Evolutionary conservation across 2,329 filamentous ascomycete genomes (phyloP).

Genomic region (Cladophialophora yegresii): DNA sequence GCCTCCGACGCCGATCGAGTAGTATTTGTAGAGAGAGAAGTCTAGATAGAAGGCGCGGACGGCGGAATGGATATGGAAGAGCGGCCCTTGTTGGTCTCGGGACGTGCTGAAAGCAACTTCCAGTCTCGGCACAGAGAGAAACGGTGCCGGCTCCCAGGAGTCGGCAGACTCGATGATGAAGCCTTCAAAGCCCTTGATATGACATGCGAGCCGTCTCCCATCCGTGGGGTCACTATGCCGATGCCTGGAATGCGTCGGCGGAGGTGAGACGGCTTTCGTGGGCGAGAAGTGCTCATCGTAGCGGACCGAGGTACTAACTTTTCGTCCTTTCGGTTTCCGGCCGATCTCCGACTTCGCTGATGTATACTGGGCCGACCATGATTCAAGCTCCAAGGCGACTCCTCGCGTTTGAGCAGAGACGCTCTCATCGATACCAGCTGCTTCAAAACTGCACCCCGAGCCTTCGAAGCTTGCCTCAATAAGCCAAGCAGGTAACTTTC

Average conservation of each 20-base stretch:
- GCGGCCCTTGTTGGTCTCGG: conserved; percentile 81
- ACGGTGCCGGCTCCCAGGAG: conserved; percentile 80
- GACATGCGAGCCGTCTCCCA: conserved; percentile 76
- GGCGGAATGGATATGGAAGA: conserved; percentile 83
- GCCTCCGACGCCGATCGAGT: conserved; percentile 78
- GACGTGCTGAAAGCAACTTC: conserved; percentile 82
- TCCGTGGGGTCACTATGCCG: conserved; percentile 57
- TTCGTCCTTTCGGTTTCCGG: conserved; percentile 62
- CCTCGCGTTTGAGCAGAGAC: conserved; percentile 82
- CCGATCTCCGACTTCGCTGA: conserved; percentile 72
- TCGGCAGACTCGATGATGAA: conserved; percentile 88
- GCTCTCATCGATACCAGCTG: conserved; percentile 81
- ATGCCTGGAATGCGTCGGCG: conserved; percentile 50
- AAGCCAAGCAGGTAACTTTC: conserved; percentile 80
- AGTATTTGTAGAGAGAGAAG: conserved; percentile 93
- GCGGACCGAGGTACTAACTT: conserved; percentile 69
- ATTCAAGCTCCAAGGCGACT: conserved; percentile 81
- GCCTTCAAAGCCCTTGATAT: conserved; percentile 80
- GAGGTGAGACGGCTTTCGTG: conserved; percentile 54
- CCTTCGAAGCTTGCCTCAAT: conserved; percentile 81
- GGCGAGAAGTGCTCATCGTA: conserved; percentile 66
- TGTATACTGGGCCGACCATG: conserved; percentile 85
- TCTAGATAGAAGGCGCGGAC: conserved; percentile 77
- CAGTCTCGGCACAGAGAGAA: conserved; percentile 80
- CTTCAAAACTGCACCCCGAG: conserved; percentile 83